Conservation (phyloP, 805 yeast genomes). For the Nakazawaea molendinolei region DNA sequence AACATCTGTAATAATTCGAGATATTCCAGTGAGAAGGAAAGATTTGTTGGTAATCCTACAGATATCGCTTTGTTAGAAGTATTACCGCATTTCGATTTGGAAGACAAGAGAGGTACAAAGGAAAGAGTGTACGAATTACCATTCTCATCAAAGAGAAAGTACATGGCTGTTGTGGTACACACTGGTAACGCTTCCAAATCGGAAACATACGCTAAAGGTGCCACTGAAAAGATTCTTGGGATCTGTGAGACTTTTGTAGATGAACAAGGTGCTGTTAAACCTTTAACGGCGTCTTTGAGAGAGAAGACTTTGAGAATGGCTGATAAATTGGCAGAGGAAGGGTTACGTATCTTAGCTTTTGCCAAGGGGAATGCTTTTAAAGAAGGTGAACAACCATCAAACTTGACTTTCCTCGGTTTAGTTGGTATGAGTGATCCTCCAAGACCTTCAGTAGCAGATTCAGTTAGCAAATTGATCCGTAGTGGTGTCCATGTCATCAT, state of each 20-base stretch:
- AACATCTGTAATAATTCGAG: constrained; percentile 71
- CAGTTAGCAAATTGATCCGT: constrained; percentile 68
- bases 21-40: constrained; percentile 60
- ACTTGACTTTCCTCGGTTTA: constrained; percentile 74
- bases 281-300: constrained; percentile 45
- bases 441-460: constrained; percentile 72
- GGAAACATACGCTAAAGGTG: constrained; percentile 81
- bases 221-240: constrained; percentile 65
- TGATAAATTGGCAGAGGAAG: constrained; percentile 65
- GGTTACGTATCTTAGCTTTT: constrained; percentile 79
- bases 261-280: constrained; percentile 51
- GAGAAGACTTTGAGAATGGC: constrained; percentile 51
- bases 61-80: constrained; percentile 86
- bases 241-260: constrained; percentile 55
- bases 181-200: constrained; percentile 50
- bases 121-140: constrained; percentile 71
- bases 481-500: constrained; percentile 98
- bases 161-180: constrained; percentile 77
- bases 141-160: constrained; percentile 77
- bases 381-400: constrained; percentile 39
- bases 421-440: constrained; percentile 99
- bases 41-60: constrained; percentile 85
- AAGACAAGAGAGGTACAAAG: constrained; percentile 58
- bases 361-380: constrained; percentile 45
- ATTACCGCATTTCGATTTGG: constrained; percentile 60